Evolutionary conservation across 345 rosid genomes (phyloP), one percentile per base, ranked within the genome.

Genomic region (Luvunga scandens): DNA sequence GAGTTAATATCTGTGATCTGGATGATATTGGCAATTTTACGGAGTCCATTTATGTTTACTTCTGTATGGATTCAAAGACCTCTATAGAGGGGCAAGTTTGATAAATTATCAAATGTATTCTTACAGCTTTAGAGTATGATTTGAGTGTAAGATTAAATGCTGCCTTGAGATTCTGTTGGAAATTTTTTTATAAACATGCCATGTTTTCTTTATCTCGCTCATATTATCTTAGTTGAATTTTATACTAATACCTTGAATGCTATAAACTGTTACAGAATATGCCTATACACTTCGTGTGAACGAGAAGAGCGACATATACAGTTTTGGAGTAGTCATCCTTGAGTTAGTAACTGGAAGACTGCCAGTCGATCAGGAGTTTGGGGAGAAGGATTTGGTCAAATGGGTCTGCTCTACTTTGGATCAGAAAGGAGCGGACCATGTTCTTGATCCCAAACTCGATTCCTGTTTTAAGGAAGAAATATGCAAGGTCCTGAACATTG

Each of bases 271-370:
- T 88, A 84, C 92, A 97, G 99, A 97, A 71, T 97, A 97, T 76
- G 99, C 98, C 2, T 97, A 97, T 85, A 97, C 99, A 1, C 92
- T 97, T 18, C 83, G 97, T 36, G 99, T 97, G 84, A 94, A 92
- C n/a, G 99, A 97, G 88, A 97, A 97, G 91, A 94, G 99, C 30
- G 99, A 97, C 85, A 93, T 89, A 76, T 97, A 93, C 93, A 97
- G 99, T 82, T 97, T 97, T 2, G 99, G 99, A 0, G 98, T 97
- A 25, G 98, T 97, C 21, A 88, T 94, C 28, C 92, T 97, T 2
- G 99, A 97, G 88, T 82, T 94, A 81, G 95, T 97, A 28, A 94
- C 98, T 0, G 93, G 99, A 56, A 92, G 88, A 75, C 94, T 77
- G 2, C 98, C 98, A 0, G 83, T 88, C 28, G 98, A 91, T 83